These are phyloP conservation scores for Acanthamoeba healyi DNA, from an alignment of 208 protist species.

Conservation along the genomic window DNA sequence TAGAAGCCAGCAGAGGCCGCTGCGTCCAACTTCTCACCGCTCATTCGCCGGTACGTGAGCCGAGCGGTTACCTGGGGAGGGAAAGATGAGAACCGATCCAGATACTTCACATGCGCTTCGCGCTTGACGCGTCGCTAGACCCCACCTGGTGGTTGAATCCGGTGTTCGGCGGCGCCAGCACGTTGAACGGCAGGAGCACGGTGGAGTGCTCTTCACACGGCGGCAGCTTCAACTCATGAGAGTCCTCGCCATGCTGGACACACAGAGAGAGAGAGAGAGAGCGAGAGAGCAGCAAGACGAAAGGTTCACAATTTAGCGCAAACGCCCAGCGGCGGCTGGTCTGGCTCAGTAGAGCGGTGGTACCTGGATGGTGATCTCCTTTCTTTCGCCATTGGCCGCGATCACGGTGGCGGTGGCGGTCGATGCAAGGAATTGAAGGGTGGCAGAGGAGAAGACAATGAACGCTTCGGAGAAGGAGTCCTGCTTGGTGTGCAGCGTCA, in stretches of 20 bases:
- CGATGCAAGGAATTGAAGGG: conserved; percentile 7
- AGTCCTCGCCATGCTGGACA: background rate
- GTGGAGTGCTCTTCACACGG: background rate
- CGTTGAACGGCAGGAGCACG: background rate
- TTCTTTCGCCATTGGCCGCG: background rate
- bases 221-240: background rate
- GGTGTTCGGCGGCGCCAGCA: background rate
- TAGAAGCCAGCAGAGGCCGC: background rate
- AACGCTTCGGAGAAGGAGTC: background rate
- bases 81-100: background rate
- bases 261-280: background rate
- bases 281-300: background rate
- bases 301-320: too few species aligned
- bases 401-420: background rate
- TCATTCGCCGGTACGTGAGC: background rate
- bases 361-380: background rate
- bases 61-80: background rate
- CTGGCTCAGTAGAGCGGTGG: too few species aligned
- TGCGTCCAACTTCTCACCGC: conserved; percentile 3
- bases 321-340: too few species aligned
- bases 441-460: background rate
- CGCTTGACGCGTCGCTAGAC: background rate
- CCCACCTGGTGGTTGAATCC: conserved; percentile 51
- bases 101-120: background rate
- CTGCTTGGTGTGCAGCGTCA: conserved; percentile 48